Evolutionary conservation across 208 protist species (phyloP), one percentile per base, ranked within the genome.

Genomic region (Spongospora subterranea): DNA sequence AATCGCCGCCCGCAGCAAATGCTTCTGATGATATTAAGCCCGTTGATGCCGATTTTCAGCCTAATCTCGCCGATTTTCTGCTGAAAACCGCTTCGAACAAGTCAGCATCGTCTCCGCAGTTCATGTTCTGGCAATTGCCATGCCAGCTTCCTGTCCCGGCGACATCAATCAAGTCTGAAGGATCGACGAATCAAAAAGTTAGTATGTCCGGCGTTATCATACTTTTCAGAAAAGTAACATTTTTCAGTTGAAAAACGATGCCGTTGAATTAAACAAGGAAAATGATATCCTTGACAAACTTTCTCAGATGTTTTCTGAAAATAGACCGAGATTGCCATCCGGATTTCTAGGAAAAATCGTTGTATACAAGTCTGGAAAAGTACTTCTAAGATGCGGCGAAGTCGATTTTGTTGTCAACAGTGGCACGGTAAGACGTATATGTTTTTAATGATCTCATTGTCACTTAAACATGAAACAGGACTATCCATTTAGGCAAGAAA

Each of bases 41-140:
- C 6, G 71, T 40, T n/a, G 35, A 43, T 82, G 71, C 35, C 6
- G n/a, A 82, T 40, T 6, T 35, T 82, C 17, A 82, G 50, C 50
- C 50, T 29, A 60, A 60, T 24, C 50, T 24, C 17, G 71, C 71
- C 6, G 35, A 82, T 20, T 40, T 39, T 40, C 6, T 20, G 11
- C n/a, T 35, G 71, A 82, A 82, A 35, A 35, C 71, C 71, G 17
- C 6, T 82, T 35, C 13, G 6, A 20, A 24, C 6, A 60, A 60
- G 13, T 60, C 17, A 35, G 71, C 71, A 20, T 35, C 71, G 40
- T 82, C 71, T 43, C 13, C n/a, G 13, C 17, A 43, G 6, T 35
- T 39, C n/a, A 82, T 82, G n/a, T 43, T 82, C 71, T 82, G 71
- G 71, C 71, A 82, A n/a, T 82, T 82, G 71, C 71, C 71, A 20